Conservation (phyloP, 2,329 filamentous ascomycete genomes). For the Trichoderma endophyticum region DNA sequence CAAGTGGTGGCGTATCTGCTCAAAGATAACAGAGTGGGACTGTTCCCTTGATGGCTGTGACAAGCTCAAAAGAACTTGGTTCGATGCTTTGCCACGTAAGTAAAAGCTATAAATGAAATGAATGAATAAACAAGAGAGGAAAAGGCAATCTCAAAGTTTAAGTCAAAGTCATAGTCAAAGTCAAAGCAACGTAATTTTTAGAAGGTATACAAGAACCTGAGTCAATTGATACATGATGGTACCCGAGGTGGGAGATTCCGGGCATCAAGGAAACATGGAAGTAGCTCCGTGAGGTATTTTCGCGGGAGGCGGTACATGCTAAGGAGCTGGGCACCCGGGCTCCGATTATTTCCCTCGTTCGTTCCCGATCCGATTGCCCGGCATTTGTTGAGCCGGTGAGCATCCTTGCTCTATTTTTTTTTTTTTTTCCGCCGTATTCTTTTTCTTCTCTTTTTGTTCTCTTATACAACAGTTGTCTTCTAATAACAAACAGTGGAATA, state of each 20-base stretch:
- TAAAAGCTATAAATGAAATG: not conserved
- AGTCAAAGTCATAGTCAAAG: not conserved
- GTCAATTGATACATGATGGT: not conserved
- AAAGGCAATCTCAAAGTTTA: not conserved
- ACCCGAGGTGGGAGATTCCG: not conserved
- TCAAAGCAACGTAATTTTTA: not conserved
- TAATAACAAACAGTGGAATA: not conserved
- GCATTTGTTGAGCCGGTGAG: not conserved
- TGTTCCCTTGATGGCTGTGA: not conserved
- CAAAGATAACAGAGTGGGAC: not conserved
- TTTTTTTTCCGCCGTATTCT: not conserved
- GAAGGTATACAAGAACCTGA: not conserved
- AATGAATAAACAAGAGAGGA: not conserved
- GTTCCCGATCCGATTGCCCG: not conserved
- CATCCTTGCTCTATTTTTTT: not conserved
- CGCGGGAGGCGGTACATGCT: not conserved
- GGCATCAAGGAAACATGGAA: not conserved
- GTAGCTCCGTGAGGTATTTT: slow-evolving; percentile 3
- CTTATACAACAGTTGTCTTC: not conserved
- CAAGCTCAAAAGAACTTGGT: not conserved
- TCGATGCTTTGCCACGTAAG: not conserved
- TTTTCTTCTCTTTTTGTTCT: not conserved
- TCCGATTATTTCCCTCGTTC: not conserved
- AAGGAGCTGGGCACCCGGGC: not conserved
- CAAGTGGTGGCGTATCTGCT: not conserved